Evolutionary conservation across 108 stramenopile genomes (phyloP), one percentile per base, ranked within the genome.

Genomic region (Seminavis robusta): DNA sequence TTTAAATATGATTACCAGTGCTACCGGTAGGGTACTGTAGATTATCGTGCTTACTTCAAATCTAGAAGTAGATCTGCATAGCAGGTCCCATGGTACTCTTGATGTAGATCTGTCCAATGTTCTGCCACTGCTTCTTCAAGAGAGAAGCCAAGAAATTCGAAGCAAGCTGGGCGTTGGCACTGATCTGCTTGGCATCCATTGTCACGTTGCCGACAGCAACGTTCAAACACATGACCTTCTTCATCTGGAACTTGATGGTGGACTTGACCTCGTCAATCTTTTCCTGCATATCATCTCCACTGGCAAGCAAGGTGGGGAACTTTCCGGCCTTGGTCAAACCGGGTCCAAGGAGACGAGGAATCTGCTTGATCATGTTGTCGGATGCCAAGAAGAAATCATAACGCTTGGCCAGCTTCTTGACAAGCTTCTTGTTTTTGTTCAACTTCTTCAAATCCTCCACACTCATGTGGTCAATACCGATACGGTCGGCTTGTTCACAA

Each of bases 231-330:
- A 98, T 96, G 31, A 98, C 99, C 87, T 99, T 99, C 96, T 98
- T 99, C 99, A 99, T 98, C 90, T 99, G 99, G 86, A 98, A 99
- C 90, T 99, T 99, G 91, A 98, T 97, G 70, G 97, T 98, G 52
- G 94, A 83, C 78, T 96, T 95, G 67, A 96, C 77, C 77, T 95
- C 96, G 59, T 99, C 96, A 46, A 98, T 92, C 95, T 98, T 99
- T 71, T 90, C 94, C 79, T 95, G 89, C 81, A 98, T 94, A 67
- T 97, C 90, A 49, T 98, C 98, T 21, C 80, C 73, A 61, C 69
- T 47, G 31, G 89, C 73, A 50, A 98, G 71, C 47, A 97, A 82
- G 66, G 98, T 96, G 53, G 99, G 99, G 93, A 99, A 98, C 88
- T 99, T 99, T 67, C 99, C 99, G 44, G 99, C 98, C 94, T 98